Base-by-base conservation (phyloP, 2,329 filamentous ascomycete genomes). In the Alternaria gaisen region DNA sequence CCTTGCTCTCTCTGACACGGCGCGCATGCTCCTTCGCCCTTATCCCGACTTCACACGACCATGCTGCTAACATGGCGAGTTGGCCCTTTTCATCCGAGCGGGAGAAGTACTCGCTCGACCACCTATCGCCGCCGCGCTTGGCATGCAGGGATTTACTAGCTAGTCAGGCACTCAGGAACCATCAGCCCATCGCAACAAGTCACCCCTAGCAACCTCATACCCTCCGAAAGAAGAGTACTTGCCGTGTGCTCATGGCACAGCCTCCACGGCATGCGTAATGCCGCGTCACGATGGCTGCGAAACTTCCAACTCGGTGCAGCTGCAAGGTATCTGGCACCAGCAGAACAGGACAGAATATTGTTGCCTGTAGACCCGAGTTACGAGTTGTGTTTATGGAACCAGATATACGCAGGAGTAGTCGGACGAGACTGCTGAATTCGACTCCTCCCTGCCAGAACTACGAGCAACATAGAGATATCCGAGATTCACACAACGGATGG, bases 91-190 rank as follows among this genome's bases (percentile, higher is more conserved):
- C 20, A 34, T 24, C 32, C 46, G 32, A 36, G 46, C 46, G 46
- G 46, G 22, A 36, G 40, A 50, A 44, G 43, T 41, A 28, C 51
- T 10, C 42, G 30, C 42, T 43, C 42, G 44, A 32, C 58, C 24
- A 26, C 53, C 52, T 50, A 59, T 59, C 53, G 36, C 32, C 18
- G 41, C n/a, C 34, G 18, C 6, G 18, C 44, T 56, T 60, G 58
- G 58, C 53, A 52, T 52, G 46, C 58, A 57, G 58, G 53, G 53
- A 47, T 57, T 56, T 43, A 28, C 41, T 34, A 40, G 58, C 41
- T 48, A 47, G 53, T 47, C 58, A 59, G 56, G 51, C 43, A 59
- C 50, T 42, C 40, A 44, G 50, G 46, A 47, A 56, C 47, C 38
- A 57, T 52, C 58, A 52, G 58, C 53, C 41, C 40, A 46, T 52